Percentiles rank a stretch among this genome's conserved stretches.
Evolutionary conservation across 305 asterid species (phyloP).

Genomic region (Coffea humblotiana): DNA sequence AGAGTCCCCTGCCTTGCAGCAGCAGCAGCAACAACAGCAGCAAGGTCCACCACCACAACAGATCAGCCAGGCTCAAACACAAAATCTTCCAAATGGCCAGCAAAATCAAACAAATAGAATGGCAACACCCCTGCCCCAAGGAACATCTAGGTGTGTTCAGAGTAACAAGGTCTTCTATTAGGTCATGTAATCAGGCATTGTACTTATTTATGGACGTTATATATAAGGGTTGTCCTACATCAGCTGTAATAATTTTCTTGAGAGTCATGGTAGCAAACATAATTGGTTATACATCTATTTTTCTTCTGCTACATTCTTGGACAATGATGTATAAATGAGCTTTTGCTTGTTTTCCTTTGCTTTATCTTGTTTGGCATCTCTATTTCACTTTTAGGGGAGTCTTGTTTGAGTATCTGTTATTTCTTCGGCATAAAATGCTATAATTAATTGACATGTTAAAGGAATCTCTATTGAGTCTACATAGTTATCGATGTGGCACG

Average conservation of each 20-base stretch:
- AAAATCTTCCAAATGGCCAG: constrained; percentile 53
- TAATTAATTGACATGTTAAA: background rate
- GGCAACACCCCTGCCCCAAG: constrained; percentile 88
- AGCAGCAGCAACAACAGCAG: constrained; percentile 30
- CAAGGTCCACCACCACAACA: constrained; percentile 55
- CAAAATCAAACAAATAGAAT: constrained; percentile 68
- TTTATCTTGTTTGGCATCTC: background rate
- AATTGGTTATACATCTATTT: constrained; percentile 38
- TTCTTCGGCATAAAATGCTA: background rate
- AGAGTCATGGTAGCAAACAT: constrained; percentile 19
- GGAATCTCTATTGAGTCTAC: background rate
- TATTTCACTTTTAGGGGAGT: constrained; percentile 28
- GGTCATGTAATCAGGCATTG: constrained; percentile 55
- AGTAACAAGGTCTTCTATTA: constrained; percentile 75
- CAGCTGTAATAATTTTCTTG: constrained; percentile 50
- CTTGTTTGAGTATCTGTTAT: constrained; percentile 19
- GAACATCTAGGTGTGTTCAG: constrained; percentile 98
- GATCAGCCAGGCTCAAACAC: constrained; percentile 53
- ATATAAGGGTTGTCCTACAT: constrained; percentile 33
- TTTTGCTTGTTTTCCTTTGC: constrained; percentile 19
- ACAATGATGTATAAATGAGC: constrained; percentile 39
- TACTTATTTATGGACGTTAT: constrained; percentile 48
- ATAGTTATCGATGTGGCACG: background rate
- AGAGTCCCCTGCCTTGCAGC: constrained; percentile 49
- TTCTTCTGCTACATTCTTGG: constrained; percentile 27